Evolutionary conservation across 306 rosid species (phyloP).

Genomic region (Nissolia schottii): DNA sequence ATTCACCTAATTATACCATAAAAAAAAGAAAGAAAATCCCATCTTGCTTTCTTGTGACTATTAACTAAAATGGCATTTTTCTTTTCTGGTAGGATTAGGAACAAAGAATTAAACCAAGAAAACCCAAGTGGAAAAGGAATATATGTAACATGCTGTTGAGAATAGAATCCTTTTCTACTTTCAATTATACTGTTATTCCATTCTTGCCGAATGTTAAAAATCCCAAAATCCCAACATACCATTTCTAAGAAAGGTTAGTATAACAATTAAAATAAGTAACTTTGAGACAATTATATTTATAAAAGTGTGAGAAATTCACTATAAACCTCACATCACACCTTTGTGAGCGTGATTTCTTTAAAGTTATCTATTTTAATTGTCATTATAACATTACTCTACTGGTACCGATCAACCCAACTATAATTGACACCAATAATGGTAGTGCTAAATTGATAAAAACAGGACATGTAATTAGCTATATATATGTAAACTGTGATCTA

Average conservation of each 20-base stretch:
- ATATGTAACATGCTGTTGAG: background rate
- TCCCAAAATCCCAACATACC: too few relatives aligned
- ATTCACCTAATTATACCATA: slow-evolving; percentile 1
- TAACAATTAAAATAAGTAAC: too few relatives aligned
- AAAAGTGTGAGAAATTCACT: too few relatives aligned
- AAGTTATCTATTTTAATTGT: too few relatives aligned
- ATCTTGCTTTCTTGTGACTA: background rate
- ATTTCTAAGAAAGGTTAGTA: too few relatives aligned
- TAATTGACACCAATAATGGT: too few relatives aligned
- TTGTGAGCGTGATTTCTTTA: too few relatives aligned
- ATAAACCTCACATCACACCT: too few relatives aligned
- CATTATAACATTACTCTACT: too few relatives aligned
- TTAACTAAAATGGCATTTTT: background rate
- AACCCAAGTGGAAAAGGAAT: background rate
- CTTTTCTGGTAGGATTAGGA: background rate
- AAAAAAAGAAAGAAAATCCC: background rate
- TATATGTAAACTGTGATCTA: background rate
- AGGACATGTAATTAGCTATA: background rate
- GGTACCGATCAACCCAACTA: background rate
- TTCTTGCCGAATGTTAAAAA: background rate
- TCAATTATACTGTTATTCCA: background rate
- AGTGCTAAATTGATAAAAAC: background rate
- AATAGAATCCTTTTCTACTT: background rate
- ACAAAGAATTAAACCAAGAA: slow-evolving; percentile 3
- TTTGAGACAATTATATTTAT: too few relatives aligned